These are phyloP conservation scores for Pholiota conissans DNA, from an alignment of 768 basidiomycete genomes.

Conservation along the genomic window DNA sequence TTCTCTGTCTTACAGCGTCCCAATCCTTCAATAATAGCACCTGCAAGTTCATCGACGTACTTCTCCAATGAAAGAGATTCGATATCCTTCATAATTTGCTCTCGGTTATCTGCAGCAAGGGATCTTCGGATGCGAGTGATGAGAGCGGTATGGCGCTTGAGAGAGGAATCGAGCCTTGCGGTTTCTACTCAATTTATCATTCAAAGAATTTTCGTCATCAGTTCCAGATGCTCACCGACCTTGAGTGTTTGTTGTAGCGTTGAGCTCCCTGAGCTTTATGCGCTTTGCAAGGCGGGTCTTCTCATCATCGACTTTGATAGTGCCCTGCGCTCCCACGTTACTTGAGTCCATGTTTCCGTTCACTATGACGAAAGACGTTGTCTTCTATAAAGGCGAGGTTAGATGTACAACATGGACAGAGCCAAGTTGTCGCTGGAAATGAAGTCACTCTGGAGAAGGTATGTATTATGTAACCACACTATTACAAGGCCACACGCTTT, in stretches of 20 bases:
- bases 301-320: constrained; percentile 42
- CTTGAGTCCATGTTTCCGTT: constrained; percentile 29
- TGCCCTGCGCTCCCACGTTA: constrained; percentile 22
- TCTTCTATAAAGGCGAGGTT: background rate
- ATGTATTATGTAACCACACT: background rate
- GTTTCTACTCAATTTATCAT: constrained; percentile 45
- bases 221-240: constrained; percentile 34
- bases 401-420: background rate
- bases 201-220: constrained; percentile 1
- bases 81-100: constrained; percentile 91
- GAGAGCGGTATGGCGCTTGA: constrained; percentile 94
- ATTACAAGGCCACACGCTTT: background rate
- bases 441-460: background rate
- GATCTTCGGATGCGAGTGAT: constrained; percentile 92
- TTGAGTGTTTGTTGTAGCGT: constrained; percentile 46
- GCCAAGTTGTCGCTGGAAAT: background rate
- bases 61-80: constrained; percentile 90
- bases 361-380: background rate
- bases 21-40: constrained; percentile 84
- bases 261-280: constrained; percentile 56
- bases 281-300: constrained; percentile 55
- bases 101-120: constrained; percentile 76
- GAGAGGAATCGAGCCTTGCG: constrained; percentile 85
- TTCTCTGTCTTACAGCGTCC: constrained; percentile 87
- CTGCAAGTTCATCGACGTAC: constrained; percentile 93